Evolutionary conservation across 768 basidiomycete genomes (phyloP).

Genomic region (Kwoniella newhampshirensis): DNA sequence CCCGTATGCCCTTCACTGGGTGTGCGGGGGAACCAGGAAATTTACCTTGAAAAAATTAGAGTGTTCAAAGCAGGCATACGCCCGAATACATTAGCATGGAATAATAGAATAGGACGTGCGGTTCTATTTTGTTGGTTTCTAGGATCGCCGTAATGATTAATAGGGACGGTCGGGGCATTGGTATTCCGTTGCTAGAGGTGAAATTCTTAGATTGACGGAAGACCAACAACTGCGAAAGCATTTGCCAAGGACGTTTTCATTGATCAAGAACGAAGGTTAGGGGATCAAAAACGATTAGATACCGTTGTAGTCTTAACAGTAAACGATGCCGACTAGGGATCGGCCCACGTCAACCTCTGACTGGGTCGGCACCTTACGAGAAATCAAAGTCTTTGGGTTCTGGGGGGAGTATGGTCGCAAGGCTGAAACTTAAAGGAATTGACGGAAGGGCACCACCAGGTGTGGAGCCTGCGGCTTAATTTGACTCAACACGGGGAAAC

Average conservation of each 20-base stretch:
- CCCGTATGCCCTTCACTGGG: constrained; percentile 67
- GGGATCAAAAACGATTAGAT: constrained; percentile 82
- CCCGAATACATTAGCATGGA: constrained; percentile 80
- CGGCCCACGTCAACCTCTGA: constrained; percentile 68
- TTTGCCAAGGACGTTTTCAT: constrained; percentile 83
- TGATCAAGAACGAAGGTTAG: constrained; percentile 83
- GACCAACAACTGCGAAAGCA: constrained; percentile 79
- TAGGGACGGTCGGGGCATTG: constrained; percentile 79
- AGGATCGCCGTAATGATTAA: constrained; percentile 76
- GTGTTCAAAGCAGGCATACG: constrained; percentile 76
- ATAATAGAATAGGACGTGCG: constrained; percentile 78
- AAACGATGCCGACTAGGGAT: constrained; percentile 80
- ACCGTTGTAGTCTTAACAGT: constrained; percentile 81
- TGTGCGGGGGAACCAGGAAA: constrained; percentile 71
- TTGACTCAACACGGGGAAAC: constrained; percentile 80
- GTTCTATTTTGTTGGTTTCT: constrained; percentile 81
- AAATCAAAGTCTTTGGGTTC: constrained; percentile 89
- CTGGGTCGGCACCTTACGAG: constrained; percentile 76
- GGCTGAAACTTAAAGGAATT: constrained; percentile 80
- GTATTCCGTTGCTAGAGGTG: constrained; percentile 79
- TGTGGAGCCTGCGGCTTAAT: constrained; percentile 78
- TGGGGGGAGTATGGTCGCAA: constrained; percentile 72
- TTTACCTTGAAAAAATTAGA: constrained; percentile 82
- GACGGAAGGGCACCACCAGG: constrained; percentile 79
- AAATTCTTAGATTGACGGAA: constrained; percentile 81